Base-by-base conservation (phyloP, 208 protist genomes). In the Angomonas desouzai region DNA sequence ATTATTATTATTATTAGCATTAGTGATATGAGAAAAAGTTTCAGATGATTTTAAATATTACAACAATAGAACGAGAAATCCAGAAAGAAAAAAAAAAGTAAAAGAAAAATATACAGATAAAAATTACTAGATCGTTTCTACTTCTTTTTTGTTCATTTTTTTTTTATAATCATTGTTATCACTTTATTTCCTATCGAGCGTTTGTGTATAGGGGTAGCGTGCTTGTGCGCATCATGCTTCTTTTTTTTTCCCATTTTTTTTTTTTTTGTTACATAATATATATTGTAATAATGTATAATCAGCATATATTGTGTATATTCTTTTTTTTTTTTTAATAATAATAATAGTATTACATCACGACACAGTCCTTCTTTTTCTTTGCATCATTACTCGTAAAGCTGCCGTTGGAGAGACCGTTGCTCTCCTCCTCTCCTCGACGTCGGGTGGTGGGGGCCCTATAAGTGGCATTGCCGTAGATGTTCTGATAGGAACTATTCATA, bases 311-410 rank as follows among this genome's bases (percentile, higher is more conserved):
- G 7, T 28, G 7, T 29, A 25, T 29, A 25, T 29, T 29, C 48
- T 22, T 29, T 53, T 22, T 11, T 53, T 53, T 29, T 53, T 53
- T 29, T 53, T 53, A 25, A 20, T 53, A 53, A 29, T 53, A 25
- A 20, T 53, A 28, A 6, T 53, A 25, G 4, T 53, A 9, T 40
- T 40, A 40, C 36, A 40, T 40, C 6, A 40, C 13, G 36, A 40
- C 36, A 40, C 36, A 40, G 6, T 40, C 36, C 13, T 40, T 40
- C 13, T 40, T 40, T 13, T 13, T 6, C 36, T 40, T 40, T 13
- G 36, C 36, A 13, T 40, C 36, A 11, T 9, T 25, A 53, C 23
- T 53, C 4, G 6, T 53, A 28, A 53, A 53, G 48, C 48, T 53
- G 20, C 18, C 23, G 48, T 53, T 53, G 48, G 20, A 9, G 7